A percentile compares a stretch with the other conserved stretches of the same genome.
These are phyloP conservation scores for Trichocomaceae sp. DNA, from an alignment of 2,329 filamentous ascomycete species.

Conservation along the genomic window DNA sequence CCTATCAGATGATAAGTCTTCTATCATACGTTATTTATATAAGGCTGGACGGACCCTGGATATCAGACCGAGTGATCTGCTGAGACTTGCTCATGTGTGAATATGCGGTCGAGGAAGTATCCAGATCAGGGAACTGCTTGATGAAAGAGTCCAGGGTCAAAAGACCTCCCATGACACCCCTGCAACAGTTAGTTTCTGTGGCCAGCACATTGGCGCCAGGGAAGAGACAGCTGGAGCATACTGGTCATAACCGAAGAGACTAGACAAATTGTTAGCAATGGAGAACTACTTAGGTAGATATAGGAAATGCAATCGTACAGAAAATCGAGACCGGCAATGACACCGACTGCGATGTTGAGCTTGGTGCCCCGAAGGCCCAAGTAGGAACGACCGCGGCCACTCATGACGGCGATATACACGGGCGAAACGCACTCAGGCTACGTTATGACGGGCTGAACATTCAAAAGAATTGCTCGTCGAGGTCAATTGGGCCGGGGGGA, in stretches of 20 bases:
- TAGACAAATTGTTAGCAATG: slow-evolving; percentile 14
- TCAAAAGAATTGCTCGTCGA: not conserved
- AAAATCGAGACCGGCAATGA: slow-evolving; percentile 68
- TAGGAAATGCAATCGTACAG: slow-evolving; percentile 34
- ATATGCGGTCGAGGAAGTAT: slow-evolving; percentile 36
- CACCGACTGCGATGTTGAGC: slow-evolving; percentile 62
- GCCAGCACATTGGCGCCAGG: too few relatives aligned
- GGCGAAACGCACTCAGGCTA: not conserved
- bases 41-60: slow-evolving; percentile 25
- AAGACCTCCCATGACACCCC: slow-evolving; percentile 67
- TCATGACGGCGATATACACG: slow-evolving; percentile 19
- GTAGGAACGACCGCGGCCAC: slow-evolving; percentile 39
- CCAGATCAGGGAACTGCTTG: slow-evolving; percentile 48
- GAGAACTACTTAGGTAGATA: slow-evolving; percentile 13
- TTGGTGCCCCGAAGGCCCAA: slow-evolving; percentile 60
- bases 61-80: slow-evolving; percentile 27
- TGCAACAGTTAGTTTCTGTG: slow-evolving; percentile 18
- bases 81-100: slow-evolving; percentile 14
- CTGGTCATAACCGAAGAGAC: slow-evolving; percentile 59
- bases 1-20: slow-evolving; percentile 18
- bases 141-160: slow-evolving; percentile 61
- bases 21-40: not conserved
- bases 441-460: not conserved
- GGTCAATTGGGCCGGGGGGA: not conserved
- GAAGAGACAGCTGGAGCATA: slow-evolving; percentile 16